These are phyloP conservation scores for Heteromeles arbutifolia DNA, from an alignment of 306 rosid genomes.

Conservation along the genomic window DNA sequence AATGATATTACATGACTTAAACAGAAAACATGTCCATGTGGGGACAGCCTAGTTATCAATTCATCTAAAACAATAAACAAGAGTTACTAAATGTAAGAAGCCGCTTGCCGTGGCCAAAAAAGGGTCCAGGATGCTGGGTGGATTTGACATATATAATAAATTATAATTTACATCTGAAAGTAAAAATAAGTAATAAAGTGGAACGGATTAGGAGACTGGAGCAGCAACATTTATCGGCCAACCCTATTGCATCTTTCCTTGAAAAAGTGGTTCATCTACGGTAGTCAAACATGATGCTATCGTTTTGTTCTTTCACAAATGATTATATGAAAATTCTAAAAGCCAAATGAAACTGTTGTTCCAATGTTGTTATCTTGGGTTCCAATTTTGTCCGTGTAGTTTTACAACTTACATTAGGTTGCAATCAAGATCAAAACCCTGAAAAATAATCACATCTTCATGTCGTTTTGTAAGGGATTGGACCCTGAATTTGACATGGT, in stretches of 20 bases:
- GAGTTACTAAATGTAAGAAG: neutral
- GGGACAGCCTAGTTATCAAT: neutral
- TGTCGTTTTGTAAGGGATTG: neutral
- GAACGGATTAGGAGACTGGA: neutral
- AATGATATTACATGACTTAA: neutral
- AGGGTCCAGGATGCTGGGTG: neutral
- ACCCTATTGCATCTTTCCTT: too few species aligned
- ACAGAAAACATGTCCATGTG: neutral
- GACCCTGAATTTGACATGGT: neutral
- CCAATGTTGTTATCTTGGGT: neutral
- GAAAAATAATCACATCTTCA: neutral
- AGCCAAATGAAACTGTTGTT: too few species aligned
- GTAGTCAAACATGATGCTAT: too few species aligned
- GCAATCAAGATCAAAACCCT: neutral
- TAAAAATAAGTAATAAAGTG: neutral
- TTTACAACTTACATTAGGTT: neutral
- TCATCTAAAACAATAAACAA: neutral
- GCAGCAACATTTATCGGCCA: neutral
- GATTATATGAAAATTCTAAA: neutral
- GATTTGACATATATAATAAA: neutral
- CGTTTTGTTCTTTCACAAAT: neutral
- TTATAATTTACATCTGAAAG: neutral
- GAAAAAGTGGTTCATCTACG: too few species aligned
- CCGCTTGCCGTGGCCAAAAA: neutral
- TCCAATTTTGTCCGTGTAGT: neutral